phyloP scores from a whole-genome alignment of 305 asterid species.

The Fraxinus ornus region DNA sequence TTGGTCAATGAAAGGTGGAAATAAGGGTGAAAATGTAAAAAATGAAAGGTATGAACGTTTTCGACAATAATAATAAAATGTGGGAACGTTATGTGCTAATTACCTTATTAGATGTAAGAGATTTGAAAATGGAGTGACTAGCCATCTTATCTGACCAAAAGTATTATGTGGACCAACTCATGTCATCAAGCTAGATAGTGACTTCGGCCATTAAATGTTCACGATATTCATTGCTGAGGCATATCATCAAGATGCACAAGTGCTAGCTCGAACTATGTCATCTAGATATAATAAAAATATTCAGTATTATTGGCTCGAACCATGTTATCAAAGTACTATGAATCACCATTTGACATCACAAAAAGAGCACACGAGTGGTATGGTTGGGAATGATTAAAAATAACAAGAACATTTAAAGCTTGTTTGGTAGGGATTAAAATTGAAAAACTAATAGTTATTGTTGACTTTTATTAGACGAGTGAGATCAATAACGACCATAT shows the following conservation, averaged over 20 bases:
- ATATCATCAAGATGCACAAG: background rate
- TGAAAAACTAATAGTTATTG: too few species aligned
- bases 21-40: too few species aligned
- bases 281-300: background rate
- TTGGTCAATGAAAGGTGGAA: too few species aligned
- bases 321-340: background rate
- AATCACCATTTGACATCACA: background rate
- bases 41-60: too few species aligned
- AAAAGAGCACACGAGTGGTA: background rate
- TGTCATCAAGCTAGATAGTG: too few species aligned
- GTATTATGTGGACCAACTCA: background rate
- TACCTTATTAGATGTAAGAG: background rate
- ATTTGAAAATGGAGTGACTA: background rate
- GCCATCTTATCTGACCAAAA: background rate
- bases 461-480: too few species aligned
- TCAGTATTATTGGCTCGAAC: background rate
- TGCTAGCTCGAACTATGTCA: too few species aligned
- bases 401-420: too few species aligned
- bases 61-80: too few species aligned
- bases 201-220: background rate
- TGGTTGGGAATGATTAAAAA: background rate
- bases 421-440: too few species aligned
- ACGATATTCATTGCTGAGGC: background rate
- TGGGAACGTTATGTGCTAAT: too few species aligned
- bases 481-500: too few species aligned